Base-by-base conservation (phyloP, 2,329 filamentous ascomycete species). In the Tolypocladium album region DNA sequence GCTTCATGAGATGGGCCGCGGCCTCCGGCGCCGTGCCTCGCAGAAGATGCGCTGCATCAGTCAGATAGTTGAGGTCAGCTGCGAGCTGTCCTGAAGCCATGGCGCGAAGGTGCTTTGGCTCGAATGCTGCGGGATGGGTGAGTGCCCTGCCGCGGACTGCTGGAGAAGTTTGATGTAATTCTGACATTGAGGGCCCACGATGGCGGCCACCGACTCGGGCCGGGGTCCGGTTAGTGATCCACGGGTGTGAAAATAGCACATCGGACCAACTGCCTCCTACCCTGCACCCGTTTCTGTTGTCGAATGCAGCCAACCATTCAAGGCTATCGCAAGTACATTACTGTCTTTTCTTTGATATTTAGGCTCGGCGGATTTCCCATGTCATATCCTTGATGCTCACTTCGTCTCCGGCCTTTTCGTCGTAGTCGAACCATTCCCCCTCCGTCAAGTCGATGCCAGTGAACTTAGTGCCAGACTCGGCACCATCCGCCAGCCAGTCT, bases 391-490 rank as follows among this genome's bases (percentile, higher is more conserved):
- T 93, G 72, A 97, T 92, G 73, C 90, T 94, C 55, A 97, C 92
- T 74, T 97, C 92, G 57, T 96, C 90, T 0, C 88, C 82, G 0
- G 90, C 83, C 78, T 97, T 97, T 76, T 97, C 92, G 67, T 97
- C 92, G 69, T 97, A 99, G 67, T 97, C 93, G 74, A 89, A 99
- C 94, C 94, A 99, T 68, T 99, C 94, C 34, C 90, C 93, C 36
- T 99, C 94, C 0, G 79, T 79, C 59, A 99, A 76, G 66, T 97
- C 92, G 59, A 97, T 89, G 6, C 76, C 85, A 0, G 84, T 80
- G 69, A 99, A 99, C 68, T 90, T 89, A 47, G 89, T 94, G 12
- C 80, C 82, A 0, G 91, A 92, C 22, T 97, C 92, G 20, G 82
- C 62, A 3, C 92, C 94, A 55, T 89, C 90, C 0, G 88, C 92